phyloP scores from a whole-genome alignment of 371 early-diverging fungal species.

The Phascolomyces articulosus region DNA sequence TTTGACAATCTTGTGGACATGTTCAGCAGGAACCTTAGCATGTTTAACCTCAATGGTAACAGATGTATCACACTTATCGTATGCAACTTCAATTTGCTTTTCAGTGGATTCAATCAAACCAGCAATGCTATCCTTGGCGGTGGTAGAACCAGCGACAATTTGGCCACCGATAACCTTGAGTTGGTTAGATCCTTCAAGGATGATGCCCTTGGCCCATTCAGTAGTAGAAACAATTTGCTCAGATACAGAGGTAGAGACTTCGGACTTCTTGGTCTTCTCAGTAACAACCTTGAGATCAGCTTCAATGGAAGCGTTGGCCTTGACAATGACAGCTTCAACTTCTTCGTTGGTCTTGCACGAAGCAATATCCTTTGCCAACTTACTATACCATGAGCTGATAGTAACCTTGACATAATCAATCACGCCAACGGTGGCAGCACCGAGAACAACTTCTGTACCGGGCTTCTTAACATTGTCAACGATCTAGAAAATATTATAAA shows the following conservation, averaged over 20 bases:
- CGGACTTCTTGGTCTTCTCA: conserved; percentile 2
- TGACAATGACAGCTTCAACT: conserved; percentile 33
- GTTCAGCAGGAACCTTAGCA: not conserved
- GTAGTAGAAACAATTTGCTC: conserved; percentile 8
- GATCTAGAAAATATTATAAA: not conserved
- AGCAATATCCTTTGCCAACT: conserved; percentile 32
- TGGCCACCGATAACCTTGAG: conserved; percentile 15
- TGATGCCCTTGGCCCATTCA: conserved; percentile 16
- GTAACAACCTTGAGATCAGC: not conserved
- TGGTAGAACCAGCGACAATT: conserved; percentile 2
- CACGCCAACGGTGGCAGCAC: conserved; percentile 19
- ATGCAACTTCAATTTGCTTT: conserved; percentile 22
- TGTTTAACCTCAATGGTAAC: conserved; percentile 5
- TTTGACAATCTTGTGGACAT: conserved; percentile 1
- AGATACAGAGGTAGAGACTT: not conserved
- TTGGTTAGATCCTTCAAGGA: conserved; percentile 9
- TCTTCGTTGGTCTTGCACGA: conserved; percentile 25
- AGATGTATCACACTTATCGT: conserved; percentile 11
- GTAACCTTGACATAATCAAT: conserved; percentile 27
- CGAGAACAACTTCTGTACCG: not conserved
- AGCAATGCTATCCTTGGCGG: conserved; percentile 23
- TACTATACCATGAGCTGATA: conserved; percentile 33
- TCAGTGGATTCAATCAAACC: conserved; percentile 29
- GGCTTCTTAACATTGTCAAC: not conserved
- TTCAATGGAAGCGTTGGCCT: conserved; percentile 18